Base-by-base conservation (phyloP, 805 yeast genomes). In the Lipomyces sp. region DNA sequence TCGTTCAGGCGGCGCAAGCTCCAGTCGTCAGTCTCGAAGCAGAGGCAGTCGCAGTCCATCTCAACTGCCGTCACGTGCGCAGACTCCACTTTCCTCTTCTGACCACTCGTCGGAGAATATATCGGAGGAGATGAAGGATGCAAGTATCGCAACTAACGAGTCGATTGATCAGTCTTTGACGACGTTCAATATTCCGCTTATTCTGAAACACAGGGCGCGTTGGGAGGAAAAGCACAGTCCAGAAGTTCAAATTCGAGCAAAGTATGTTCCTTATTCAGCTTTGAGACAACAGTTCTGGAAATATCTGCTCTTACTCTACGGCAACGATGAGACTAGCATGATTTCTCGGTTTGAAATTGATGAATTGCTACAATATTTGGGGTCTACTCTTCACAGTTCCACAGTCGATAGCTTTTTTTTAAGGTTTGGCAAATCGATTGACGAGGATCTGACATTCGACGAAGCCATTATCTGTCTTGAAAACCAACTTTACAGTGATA, bases 241-340 rank as follows among this genome's bases (percentile, higher is more conserved):
- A 0, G 80, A 78, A 39, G 72, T 93, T 68, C 83, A 84, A 59
- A 75, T 92, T 15, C 80, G 87, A 33, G 86, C 88, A 2, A 83
- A 88, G 64, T 92, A 86, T 73, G 84, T 87, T 66, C 85, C 93
- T 0, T 92, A 92, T 75, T 80, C 80, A 0, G 81, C 80, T 2
- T 79, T 92, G 58, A 81, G 93, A 69, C 84, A 83, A 68, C 86
- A 86, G 62, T 84, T 93, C 70, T 92, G 97, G 94, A 77, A 80
- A 53, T 80, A 85, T 10, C 79, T 91, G 4, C 79, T 90, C 15
- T 83, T 82, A 45, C 66, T 66, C 29, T 87, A 82, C 71, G 85
- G 78, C 59, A 78, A 77, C 34, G 82, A 77, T 61, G 84, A 81
- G 32, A 77, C 77, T 11, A 78, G 80, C 2, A 73, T 77, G 8